Evolutionary conservation across 2,329 filamentous ascomycete genomes (phyloP), one percentile per base, ranked within the genome.

Genomic region (Aspergillus piperis): DNA sequence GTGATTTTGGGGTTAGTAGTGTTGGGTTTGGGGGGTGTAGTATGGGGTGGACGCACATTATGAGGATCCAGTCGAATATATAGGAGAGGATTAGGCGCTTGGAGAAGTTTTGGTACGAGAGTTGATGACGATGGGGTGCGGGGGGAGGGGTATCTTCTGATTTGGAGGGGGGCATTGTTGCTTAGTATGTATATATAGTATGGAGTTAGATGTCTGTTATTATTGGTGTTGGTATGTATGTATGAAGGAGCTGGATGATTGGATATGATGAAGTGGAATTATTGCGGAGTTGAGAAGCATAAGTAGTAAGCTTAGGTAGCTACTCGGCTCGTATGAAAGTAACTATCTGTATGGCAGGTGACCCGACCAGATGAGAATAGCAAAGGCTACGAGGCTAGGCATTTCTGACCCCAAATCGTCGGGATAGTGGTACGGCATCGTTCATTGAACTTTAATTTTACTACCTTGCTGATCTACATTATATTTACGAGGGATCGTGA

Each of bases 1-100:
- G 11, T n/a, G 19, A 17, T 17, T 41, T 70, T 50, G 8, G 6
- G 10, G 67, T 59, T 58, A 19, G 13, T 13, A 11, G 17, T 23
- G 13, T 13, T 8, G 30, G 8, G 5, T 21, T 21, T 27, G 39
- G 7, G 5, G 8, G 17, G 2, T 15, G 8, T 23, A n/a, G 32
- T 3, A 5, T 47, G 38, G 4, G 38, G 19, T 27, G 47, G 23
- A 73, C 80, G 70, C 74, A 85, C 83, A 89, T 76, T 23, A 79
- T 78, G 3, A 90, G 80, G 50, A 89, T 71, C 90, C 90, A 94
- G 78, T 94, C 90, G 60, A 90, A 77, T 51, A 88, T 76, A 72
- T 93, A 93, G 3, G 89, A 90, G 8, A 85, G 69, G 44, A 88
- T 72, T 42, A 92, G 75, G 42, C 82, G 76, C 65, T 81, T 80